phyloP scores from a whole-genome alignment of 2,329 filamentous ascomycete species.

The Aspergillus caelatus region DNA sequence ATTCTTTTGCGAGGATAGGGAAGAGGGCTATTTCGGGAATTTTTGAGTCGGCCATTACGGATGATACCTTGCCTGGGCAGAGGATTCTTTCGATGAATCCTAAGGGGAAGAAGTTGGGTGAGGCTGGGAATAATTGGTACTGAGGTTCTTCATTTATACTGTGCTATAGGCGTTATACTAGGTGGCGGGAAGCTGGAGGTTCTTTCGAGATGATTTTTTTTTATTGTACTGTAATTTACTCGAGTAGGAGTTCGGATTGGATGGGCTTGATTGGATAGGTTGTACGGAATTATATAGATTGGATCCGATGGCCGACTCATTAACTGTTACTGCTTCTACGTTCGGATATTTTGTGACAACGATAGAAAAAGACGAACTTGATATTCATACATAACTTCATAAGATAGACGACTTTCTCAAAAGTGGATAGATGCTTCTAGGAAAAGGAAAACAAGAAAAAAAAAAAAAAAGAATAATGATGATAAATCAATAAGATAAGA shows the following conservation, averaged over 20 bases:
- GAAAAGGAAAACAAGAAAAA: background rate
- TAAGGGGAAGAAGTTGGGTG: conserved; percentile 55
- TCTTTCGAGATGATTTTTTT: background rate
- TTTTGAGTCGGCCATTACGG: conserved; percentile 60
- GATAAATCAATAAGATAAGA: background rate
- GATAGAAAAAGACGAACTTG: background rate
- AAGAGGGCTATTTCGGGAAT: conserved; percentile 60
- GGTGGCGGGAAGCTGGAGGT: background rate
- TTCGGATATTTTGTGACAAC: background rate
- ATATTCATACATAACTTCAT: background rate
- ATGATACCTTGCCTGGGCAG: conserved; percentile 59
- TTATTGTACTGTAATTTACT: background rate
- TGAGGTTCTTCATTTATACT: conserved; percentile 33
- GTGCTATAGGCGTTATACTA: background rate
- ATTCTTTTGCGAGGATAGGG: conserved; percentile 58
- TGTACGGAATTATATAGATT: background rate
- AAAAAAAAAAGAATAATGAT: background rate
- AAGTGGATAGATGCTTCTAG: background rate
- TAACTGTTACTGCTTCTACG: background rate
- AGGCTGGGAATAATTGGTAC: conserved; percentile 63
- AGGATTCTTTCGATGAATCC: conserved; percentile 63
- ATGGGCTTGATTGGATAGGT: background rate
- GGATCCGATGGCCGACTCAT: background rate
- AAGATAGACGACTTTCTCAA: background rate
- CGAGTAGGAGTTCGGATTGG: background rate